Percentiles rank a stretch among this genome's conserved stretches.
phyloP scores from a whole-genome alignment of 495 filamentous ascomycete genomes.

The Letharia columbiana region DNA sequence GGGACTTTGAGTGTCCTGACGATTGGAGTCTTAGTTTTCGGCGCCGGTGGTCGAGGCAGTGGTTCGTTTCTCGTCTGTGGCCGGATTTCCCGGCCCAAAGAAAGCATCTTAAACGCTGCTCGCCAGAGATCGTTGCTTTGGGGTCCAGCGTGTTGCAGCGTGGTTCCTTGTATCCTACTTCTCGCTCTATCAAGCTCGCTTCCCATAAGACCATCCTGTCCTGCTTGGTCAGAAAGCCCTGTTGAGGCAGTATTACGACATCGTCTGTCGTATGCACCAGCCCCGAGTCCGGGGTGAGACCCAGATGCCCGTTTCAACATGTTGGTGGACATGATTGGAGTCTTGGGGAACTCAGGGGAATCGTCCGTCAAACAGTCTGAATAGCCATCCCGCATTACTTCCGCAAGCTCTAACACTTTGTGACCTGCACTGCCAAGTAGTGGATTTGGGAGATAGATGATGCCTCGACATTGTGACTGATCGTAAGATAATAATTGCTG shows the following conservation, averaged over 20 bases:
- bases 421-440: conserved; percentile 27
- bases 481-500: conserved; percentile 27
- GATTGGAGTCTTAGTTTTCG: conserved; percentile 17
- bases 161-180: conserved; percentile 23
- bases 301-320: conserved; percentile 3
- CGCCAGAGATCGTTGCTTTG: conserved; percentile 31
- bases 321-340: conserved; percentile 2
- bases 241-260: conserved; percentile 16
- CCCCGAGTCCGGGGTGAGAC: not conserved
- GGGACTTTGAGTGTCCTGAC: conserved; percentile 16
- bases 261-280: conserved; percentile 9
- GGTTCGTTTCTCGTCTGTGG: conserved; percentile 21
- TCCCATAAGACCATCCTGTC: conserved; percentile 23
- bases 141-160: conserved; percentile 23
- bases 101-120: conserved; percentile 31
- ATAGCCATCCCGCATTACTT: conserved; percentile 31
- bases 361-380: conserved; percentile 17
- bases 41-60: conserved; percentile 15
- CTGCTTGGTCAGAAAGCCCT: conserved; percentile 24
- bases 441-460: conserved; percentile 35
- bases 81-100: conserved; percentile 29
- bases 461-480: conserved; percentile 27
- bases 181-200: conserved; percentile 27
- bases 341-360: conserved; percentile 3
- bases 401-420: conserved; percentile 47